phyloP scores from a whole-genome alignment of 371 early-diverging fungal genomes.

The Mortierella sp. region DNA sequence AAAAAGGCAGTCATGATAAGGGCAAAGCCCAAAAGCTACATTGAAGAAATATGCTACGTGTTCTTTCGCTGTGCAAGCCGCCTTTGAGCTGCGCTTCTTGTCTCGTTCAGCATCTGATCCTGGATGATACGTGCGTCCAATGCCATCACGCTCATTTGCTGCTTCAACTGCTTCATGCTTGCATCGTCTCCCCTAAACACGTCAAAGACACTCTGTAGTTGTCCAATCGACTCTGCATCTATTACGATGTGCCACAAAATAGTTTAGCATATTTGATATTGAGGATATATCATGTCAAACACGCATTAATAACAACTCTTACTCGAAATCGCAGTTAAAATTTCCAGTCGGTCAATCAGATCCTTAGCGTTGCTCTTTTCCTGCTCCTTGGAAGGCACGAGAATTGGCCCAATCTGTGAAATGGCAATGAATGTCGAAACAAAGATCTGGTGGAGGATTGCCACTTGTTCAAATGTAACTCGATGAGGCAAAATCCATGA shows the following conservation, averaged over 20 bases:
- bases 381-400: conserved; percentile 57
- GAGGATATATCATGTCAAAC: neutral
- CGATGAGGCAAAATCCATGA: conserved; percentile 59
- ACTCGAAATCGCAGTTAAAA: conserved; percentile 55
- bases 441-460: conserved; percentile 68
- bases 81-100: conserved; percentile 24
- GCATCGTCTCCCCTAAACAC: conserved; percentile 59
- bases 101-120: conserved; percentile 48
- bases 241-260: conserved; percentile 4
- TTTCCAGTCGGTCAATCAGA: conserved; percentile 58
- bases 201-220: conserved; percentile 59
- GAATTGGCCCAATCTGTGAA: conserved; percentile 71
- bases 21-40: too few relatives aligned
- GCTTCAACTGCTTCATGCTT: conserved; percentile 56
- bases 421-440: conserved; percentile 67
- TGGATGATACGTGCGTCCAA: conserved; percentile 61
- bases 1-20: conserved; percentile 14
- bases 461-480: conserved; percentile 64
- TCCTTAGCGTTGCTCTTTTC: conserved; percentile 41
- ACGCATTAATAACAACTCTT: conserved; percentile 8
- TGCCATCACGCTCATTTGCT: conserved; percentile 66
- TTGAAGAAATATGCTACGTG: conserved; percentile 4
- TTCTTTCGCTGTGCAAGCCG: conserved; percentile 34
- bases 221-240: conserved; percentile 56
- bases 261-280: neutral